Evolutionary conservation across 2,329 filamentous ascomycete genomes (phyloP).

Genomic region (Alternaria sp.): DNA sequence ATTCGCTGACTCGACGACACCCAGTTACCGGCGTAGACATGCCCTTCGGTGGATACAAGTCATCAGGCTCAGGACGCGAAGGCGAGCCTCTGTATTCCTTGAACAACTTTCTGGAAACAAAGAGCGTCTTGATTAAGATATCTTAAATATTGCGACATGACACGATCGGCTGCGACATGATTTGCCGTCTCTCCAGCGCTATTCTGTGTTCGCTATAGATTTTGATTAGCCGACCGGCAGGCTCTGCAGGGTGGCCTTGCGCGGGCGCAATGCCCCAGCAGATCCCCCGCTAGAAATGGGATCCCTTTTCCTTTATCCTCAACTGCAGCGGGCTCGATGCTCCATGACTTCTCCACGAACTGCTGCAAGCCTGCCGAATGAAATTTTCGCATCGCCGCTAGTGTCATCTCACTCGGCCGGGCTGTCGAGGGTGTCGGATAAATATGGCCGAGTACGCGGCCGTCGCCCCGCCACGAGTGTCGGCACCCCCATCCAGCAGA

Average conservation of each 20-base stretch:
- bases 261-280: conserved; percentile 5
- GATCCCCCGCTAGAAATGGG: conserved; percentile 21
- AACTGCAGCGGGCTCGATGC: conserved; percentile 15
- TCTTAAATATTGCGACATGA: conserved; percentile 14
- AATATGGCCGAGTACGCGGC: conserved; percentile 38
- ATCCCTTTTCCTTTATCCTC: conserved; percentile 13
- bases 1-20: background rate
- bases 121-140: conserved; percentile 43
- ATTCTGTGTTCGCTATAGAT: conserved; percentile 10
- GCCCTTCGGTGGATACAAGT: conserved; percentile 53
- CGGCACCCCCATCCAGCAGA: conserved; percentile 27
- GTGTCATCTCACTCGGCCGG: conserved; percentile 8
- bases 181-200: conserved; percentile 8
- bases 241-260: conserved; percentile 17
- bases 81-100: conserved; percentile 38
- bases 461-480: conserved; percentile 20
- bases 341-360: conserved; percentile 18
- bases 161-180: conserved; percentile 2
- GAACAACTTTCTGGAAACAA: conserved; percentile 46
- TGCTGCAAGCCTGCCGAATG: conserved; percentile 27
- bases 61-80: conserved; percentile 45
- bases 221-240: conserved; percentile 22
- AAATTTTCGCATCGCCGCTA: conserved; percentile 18
- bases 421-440: conserved; percentile 16
- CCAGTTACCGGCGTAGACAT: conserved; percentile 36